Evolutionary conservation across 257 asterid species (phyloP), one percentile per base, ranked within the genome.

Genomic region (Fraxinus excelsior): DNA sequence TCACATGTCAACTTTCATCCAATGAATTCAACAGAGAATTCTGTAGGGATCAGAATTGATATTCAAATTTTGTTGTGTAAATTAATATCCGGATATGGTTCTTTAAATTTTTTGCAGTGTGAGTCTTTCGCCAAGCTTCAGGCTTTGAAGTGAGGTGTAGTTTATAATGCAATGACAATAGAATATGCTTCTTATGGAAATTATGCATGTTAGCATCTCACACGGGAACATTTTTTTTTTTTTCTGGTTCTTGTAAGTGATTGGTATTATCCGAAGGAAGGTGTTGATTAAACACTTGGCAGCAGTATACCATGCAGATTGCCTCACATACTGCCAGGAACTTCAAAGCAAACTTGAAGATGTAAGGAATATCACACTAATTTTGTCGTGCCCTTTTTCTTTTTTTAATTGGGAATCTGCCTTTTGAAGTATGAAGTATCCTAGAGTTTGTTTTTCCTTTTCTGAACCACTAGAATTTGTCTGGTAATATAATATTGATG

Each of bases 321-420:
- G 99, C 85, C 99, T 92, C 81, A 69, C 96, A 16, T 85, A 90
- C 83, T 94, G 99, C 86, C 97, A 91, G 89, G 97, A 94, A 82
- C 94, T 92, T 44, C 97, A 94, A 88, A 90, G 82, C 23, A 90
- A 90, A 75, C 13, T 80, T 1, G 96, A 91, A 64, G 97, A 92
- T 97, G 97, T 82, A 82, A 88, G 96, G 70, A 31, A 72, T 80
- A 73, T 37, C 14, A 53, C 62, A n/a, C 46, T 75, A 62, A 34
- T 35, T 46, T 11, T 71, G 37, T 77, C 34, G 2, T 60, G 51
- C 70, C 67, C 60, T 68, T 69, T 23, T 67, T 37, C 21, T 42
- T 42, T 11, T 68, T 29, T 5, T 1, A 16, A 40, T 42, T 40
- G 18, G 51, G 51, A 42, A 11, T 42, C 16, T 42, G 51, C 51